Percentiles rank a stretch among this genome's conserved stretches.
phyloP scores from a whole-genome alignment of 139 green algal genomes.

The Volvox reticuliferus region DNA sequence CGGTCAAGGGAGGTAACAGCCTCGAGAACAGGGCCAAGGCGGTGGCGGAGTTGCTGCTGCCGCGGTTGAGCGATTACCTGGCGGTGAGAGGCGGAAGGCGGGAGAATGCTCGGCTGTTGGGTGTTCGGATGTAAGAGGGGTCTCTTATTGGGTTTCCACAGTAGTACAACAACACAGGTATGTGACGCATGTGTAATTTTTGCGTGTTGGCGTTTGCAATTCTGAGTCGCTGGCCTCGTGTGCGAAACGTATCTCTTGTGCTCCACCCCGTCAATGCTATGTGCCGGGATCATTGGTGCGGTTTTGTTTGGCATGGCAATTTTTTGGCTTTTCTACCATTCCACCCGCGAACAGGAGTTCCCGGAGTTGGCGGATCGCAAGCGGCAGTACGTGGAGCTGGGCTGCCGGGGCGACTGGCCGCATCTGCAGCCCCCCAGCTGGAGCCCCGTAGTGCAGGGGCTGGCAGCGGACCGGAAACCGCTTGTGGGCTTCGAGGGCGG shows the following conservation, averaged over 20 bases:
- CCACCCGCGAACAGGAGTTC: conserved; percentile 43
- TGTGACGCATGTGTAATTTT: no score
- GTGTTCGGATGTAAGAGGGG: no score
- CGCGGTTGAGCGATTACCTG: conserved; percentile 13
- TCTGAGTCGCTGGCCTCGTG: no score
- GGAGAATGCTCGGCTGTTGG: not conserved
- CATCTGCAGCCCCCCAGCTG: conserved; percentile 50
- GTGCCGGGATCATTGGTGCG: no score
- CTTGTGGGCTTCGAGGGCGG: conserved; percentile 16
- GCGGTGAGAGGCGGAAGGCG: conserved; percentile 23
- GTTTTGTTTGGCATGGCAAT: no score
- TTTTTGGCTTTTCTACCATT: no score
- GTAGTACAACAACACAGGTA: no score
- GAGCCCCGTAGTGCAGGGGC: conserved; percentile 43
- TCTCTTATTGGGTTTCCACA: not conserved
- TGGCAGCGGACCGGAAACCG: conserved; percentile 39
- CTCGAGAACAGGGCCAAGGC: conserved; percentile 5
- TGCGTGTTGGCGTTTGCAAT: no score
- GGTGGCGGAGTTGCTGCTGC: conserved; percentile 11
- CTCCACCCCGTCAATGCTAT: no score
- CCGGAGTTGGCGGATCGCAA: conserved; percentile 44
- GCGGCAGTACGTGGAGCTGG: conserved; percentile 54
- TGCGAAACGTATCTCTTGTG: no score
- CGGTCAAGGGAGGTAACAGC: conserved; percentile 28
- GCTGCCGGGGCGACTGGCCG: conserved; percentile 63